These are phyloP conservation scores for Aegilops sharonensis DNA, from an alignment of 176 grass and related monocot species.

Conservation along the genomic window DNA sequence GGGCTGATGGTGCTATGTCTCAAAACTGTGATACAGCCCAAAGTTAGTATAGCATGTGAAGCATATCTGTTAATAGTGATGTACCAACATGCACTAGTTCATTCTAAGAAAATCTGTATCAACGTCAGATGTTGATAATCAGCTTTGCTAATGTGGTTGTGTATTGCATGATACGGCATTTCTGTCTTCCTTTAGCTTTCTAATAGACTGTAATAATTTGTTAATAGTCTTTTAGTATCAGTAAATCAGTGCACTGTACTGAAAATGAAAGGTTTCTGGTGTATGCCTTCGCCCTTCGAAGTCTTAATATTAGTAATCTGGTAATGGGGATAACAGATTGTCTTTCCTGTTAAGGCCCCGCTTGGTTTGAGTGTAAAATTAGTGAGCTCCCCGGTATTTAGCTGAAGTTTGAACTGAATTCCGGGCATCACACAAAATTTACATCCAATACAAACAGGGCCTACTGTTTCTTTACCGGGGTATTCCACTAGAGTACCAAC, in stretches of 20 bases:
- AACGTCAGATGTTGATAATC: slow-evolving; percentile 4
- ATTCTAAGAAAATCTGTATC: slow-evolving; percentile 6
- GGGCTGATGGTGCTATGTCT: slow-evolving; percentile 4
- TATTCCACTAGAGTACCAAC: too few species aligned
- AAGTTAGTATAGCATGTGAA: slow-evolving; percentile 6
- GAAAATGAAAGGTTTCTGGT: neutral
- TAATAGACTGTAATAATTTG: neutral
- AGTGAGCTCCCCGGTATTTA: too few species aligned
- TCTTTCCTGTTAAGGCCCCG: neutral
- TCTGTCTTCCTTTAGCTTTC: slow-evolving; percentile 6
- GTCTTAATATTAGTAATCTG: neutral
- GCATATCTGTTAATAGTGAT: neutral
- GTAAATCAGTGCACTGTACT: slow-evolving; percentile 8
- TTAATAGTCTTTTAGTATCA: neutral
- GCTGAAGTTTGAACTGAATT: too few species aligned
- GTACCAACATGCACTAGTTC: neutral
- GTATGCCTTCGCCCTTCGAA: neutral
- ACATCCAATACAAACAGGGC: too few species aligned
- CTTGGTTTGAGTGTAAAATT: too few species aligned
- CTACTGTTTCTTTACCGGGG: too few species aligned
- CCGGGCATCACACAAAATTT: too few species aligned
- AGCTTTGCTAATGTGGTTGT: neutral
- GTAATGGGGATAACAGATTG: neutral
- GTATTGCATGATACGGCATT: neutral
- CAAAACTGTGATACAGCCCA: neutral